Evolutionary conservation across 495 filamentous ascomycete genomes (phyloP), one percentile per base, ranked within the genome.

Genomic region (Penicillium manginii): DNA sequence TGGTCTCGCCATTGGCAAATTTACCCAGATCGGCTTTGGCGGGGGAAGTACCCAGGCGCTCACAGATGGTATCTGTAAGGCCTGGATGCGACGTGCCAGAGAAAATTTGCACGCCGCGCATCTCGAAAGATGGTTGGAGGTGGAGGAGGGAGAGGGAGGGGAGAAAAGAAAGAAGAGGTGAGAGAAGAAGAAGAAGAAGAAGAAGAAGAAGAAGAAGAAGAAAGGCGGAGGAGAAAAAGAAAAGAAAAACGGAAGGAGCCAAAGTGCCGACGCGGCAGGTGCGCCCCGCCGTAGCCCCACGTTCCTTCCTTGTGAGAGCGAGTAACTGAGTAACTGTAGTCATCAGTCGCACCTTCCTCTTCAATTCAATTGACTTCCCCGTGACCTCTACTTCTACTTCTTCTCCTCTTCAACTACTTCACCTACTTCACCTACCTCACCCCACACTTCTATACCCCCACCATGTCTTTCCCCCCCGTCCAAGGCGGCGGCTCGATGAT

Each of bases 1-100:
- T 92, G 35, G 96, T 98, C 82, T 98, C 94, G 69, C 96, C 96
- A 82, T 97, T 91, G 76, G 82, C 84, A 73, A 91, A 91, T 66
- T 89, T 90, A 55, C 81, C 81, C 46, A 91, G 76, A 50, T 84
- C 78, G 60, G 84, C 88, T 61, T 85, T 80, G n/a, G 85, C 84
- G 8, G 81, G 81, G 39, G 83, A 78, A 42, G 85, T 82, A n/a
- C 88, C 85, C 42, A 91, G 77, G 57, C 84, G 83, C 67, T 87
- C 83, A 72, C 88, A 93, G 73, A 90, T 88, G 29, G 82, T 81
- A 48, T 91, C 87, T 62, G 86, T 81, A 43, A 91, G 84, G 29
- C 71, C 66, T 45, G 88, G 88, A 67, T 90, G 88, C 43, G 85
- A 90, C 53, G 83, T 84, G 61, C 86, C 87, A 33, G 83, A 85